Evolutionary conservation across 2,329 filamentous ascomycete genomes (phyloP).

Genomic region (Scedosporium boydii): DNA sequence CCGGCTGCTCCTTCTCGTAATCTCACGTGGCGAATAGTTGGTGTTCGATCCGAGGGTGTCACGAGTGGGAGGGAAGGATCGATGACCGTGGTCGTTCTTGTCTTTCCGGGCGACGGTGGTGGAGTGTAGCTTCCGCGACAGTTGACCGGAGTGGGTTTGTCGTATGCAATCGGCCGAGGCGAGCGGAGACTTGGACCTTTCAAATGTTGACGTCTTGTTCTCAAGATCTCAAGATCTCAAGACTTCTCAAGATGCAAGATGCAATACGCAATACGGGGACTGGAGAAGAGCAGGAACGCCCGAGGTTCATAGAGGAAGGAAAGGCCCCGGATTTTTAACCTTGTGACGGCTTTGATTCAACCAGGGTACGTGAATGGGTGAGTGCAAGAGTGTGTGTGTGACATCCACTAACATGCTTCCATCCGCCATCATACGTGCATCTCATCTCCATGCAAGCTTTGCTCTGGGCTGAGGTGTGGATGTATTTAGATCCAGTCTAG

Average conservation of each 20-base stretch:
- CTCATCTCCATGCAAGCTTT: neutral
- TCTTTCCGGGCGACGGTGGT: no score
- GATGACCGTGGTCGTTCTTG: neutral
- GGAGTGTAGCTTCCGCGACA: neutral
- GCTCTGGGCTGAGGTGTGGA: neutral
- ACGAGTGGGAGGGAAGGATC: neutral
- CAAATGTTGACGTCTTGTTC: neutral
- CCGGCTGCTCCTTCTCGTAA: neutral
- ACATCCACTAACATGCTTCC: neutral
- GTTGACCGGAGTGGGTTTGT: neutral
- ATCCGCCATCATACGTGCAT: conserved; percentile 1
- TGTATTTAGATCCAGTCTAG: neutral
- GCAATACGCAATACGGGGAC: neutral
- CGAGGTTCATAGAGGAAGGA: neutral
- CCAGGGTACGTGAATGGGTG: neutral
- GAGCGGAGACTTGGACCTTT: no score
- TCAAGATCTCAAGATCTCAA: no score
- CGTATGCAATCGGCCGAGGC: neutral
- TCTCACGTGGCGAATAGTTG: neutral
- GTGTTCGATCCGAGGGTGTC: neutral
- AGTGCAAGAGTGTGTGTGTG: neutral
- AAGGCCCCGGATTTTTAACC: neutral
- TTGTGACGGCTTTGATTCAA: neutral
- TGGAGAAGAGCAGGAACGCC: neutral
- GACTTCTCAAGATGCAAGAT: neutral